Evolutionary conservation across 2,329 filamentous ascomycete species (phyloP).

Genomic region (Proliferodiscus dingleyae): DNA sequence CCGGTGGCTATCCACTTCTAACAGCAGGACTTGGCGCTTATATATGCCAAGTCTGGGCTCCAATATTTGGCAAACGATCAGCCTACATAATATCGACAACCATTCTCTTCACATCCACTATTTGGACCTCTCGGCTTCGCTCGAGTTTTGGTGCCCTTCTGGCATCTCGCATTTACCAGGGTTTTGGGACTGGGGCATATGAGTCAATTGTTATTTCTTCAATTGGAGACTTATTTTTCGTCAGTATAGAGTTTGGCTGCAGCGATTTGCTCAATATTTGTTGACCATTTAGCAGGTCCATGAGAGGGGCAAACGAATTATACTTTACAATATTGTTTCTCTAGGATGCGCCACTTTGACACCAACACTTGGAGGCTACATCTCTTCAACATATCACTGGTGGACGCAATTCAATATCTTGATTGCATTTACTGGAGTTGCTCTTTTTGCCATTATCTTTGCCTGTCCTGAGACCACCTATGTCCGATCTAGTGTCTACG

Average conservation of each 20-base stretch:
- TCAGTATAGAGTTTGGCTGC: constrained; percentile 35
- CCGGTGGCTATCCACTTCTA: no score
- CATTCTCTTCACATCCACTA: constrained; percentile 42
- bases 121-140: constrained; percentile 44
- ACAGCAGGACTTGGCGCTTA: constrained; percentile 41
- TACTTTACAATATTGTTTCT: no score
- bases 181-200: constrained; percentile 46
- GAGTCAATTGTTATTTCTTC: constrained; percentile 50
- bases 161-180: constrained; percentile 41
- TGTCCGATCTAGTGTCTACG: no score
- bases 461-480: no score
- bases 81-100: constrained; percentile 44
- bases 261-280: constrained; percentile 38
- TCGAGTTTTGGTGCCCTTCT: constrained; percentile 42
- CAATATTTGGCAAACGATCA: constrained; percentile 45
- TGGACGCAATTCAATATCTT: no score
- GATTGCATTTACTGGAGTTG: no score
- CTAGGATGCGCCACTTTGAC: no score
- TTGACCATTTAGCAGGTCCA: no score
- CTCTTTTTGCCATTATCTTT: no score
- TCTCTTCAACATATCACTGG: no score
- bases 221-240: constrained; percentile 40
- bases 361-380: no score
- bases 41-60: constrained; percentile 46
- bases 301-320: no score